Percentiles rank a stretch among this genome's conserved stretches.
Conservation (phyloP, 2,329 filamentous ascomycete species). For the Fusarium fracticaudum region DNA sequence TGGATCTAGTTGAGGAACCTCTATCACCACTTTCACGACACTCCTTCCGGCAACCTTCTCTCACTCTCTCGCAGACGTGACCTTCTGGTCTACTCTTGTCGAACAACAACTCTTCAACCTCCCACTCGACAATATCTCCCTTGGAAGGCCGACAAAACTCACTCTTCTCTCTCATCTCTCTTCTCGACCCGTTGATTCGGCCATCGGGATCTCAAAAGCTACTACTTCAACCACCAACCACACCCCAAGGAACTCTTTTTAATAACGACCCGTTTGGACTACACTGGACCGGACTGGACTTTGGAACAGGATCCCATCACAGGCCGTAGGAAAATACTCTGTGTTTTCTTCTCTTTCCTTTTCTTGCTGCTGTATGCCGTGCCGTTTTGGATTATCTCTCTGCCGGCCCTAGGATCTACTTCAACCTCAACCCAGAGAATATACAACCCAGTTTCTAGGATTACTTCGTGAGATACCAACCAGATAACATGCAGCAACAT, state of each 20-base stretch:
- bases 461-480: conserved; percentile 41
- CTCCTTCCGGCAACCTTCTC: conserved; percentile 49
- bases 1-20: conserved; percentile 39
- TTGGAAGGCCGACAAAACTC: conserved; percentile 28
- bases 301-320: conserved; percentile 41
- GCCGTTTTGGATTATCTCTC: conserved; percentile 39
- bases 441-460: conserved; percentile 36
- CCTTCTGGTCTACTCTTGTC: conserved; percentile 41
- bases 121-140: conserved; percentile 25
- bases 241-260: conserved; percentile 34
- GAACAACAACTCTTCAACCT: conserved; percentile 18
- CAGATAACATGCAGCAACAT: conserved; percentile 68
- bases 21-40: conserved; percentile 49
- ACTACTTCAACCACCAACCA: conserved; percentile 32
- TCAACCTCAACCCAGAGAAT: conserved; percentile 15
- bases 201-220: conserved; percentile 47
- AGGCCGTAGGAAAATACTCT: conserved; percentile 39
- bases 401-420: conserved; percentile 28
- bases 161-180: neutral
- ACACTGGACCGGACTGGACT: conserved; percentile 40
- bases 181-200: conserved; percentile 63
- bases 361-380: conserved; percentile 31
- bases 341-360: conserved; percentile 40
- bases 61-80: conserved; percentile 39
- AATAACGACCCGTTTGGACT: conserved; percentile 41